Conservation (phyloP, 768 basidiomycete species). For the Phlebiopsis gigantea region DNA sequence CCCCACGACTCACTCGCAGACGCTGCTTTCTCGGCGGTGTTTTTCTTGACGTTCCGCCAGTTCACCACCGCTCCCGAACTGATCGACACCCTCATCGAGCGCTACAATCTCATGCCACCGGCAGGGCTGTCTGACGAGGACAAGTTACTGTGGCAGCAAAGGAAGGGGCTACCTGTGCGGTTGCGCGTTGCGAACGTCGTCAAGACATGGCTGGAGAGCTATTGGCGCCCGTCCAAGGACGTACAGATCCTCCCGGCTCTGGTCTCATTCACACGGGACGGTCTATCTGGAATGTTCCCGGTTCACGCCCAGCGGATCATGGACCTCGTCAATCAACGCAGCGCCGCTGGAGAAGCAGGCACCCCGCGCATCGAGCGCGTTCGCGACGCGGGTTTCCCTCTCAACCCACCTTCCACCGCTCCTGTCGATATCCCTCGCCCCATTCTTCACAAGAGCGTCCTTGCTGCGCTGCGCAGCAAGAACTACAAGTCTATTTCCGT, state of each 20-base stretch:
- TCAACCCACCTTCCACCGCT: slow-evolving; percentile 50
- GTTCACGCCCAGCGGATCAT: slow-evolving; percentile 68
- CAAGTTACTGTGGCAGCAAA: slow-evolving; percentile 72
- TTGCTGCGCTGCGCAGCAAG: slow-evolving; percentile 61
- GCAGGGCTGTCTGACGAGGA: slow-evolving; percentile 51
- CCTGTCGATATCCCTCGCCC: slow-evolving; percentile 77
- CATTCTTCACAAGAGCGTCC: slow-evolving; percentile 74
- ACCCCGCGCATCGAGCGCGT: slow-evolving; percentile 54
- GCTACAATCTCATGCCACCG: slow-evolving; percentile 79
- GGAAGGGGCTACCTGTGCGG: slow-evolving; percentile 86
- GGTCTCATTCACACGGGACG: slow-evolving; percentile 57
- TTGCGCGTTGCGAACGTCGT: slow-evolving; percentile 89
- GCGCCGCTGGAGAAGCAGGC: slow-evolving; percentile 31
- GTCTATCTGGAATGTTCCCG: slow-evolving; percentile 56
- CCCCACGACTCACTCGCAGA: slow-evolving; percentile 91
- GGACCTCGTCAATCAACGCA: slow-evolving; percentile 49
- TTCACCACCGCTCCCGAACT: slow-evolving; percentile 79
- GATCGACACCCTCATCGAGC: slow-evolving; percentile 67
- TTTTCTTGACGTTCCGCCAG: slow-evolving; percentile 93
- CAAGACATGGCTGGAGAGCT: slow-evolving; percentile 88
- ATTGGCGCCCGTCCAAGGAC: slow-evolving; percentile 82
- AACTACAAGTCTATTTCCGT: slow-evolving; percentile 59
- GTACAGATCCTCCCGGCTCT: slow-evolving; percentile 53
- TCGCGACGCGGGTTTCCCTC: slow-evolving; percentile 72
- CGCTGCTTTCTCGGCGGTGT: slow-evolving; percentile 78